phyloP scores from a whole-genome alignment of 345 rosid species.

The Linum trigynum region DNA sequence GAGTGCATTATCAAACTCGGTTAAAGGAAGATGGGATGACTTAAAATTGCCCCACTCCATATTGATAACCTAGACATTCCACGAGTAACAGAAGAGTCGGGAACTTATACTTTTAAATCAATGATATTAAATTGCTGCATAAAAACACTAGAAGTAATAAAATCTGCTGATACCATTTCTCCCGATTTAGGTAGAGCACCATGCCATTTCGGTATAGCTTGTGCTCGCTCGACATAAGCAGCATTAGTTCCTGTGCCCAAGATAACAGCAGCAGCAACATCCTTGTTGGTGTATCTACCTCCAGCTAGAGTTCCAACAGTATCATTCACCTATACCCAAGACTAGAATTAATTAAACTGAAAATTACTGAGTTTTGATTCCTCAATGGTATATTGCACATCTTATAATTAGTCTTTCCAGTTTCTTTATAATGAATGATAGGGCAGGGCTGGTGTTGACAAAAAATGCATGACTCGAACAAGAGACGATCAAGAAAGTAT shows the following conservation, averaged over 20 bases:
- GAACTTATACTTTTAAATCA: neutral
- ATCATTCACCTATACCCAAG: constrained; percentile 67
- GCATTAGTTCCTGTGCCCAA: constrained; percentile 97
- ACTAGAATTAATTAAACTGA: neutral
- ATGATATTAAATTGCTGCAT: neutral
- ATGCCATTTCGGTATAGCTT: constrained; percentile 93
- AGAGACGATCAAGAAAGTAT: neutral
- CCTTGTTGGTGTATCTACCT: constrained; percentile 62
- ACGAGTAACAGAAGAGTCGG: neutral
- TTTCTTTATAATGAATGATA: too few relatives aligned
- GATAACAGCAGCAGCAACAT: constrained; percentile 85
- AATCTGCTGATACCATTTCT: constrained; percentile 57
- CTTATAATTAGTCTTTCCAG: too few relatives aligned
- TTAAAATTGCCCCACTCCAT: constrained; percentile 98
- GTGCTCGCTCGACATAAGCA: constrained; percentile 90
- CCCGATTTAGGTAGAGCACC: constrained; percentile 74
- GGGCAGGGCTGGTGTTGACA: too few relatives aligned
- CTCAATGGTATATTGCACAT: too few relatives aligned
- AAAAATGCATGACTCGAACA: neutral
- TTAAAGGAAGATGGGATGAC: constrained; percentile 80
- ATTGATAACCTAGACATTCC: constrained; percentile 58
- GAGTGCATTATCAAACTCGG: constrained; percentile 62
- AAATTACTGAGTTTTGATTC: neutral
- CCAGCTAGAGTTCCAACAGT: constrained; percentile 93
- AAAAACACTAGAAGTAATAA: neutral